Evolutionary conservation across 2,329 filamentous ascomycete species (phyloP), one percentile per base, ranked within the genome.

Genomic region (Tolypocladium ophioglossoides): DNA sequence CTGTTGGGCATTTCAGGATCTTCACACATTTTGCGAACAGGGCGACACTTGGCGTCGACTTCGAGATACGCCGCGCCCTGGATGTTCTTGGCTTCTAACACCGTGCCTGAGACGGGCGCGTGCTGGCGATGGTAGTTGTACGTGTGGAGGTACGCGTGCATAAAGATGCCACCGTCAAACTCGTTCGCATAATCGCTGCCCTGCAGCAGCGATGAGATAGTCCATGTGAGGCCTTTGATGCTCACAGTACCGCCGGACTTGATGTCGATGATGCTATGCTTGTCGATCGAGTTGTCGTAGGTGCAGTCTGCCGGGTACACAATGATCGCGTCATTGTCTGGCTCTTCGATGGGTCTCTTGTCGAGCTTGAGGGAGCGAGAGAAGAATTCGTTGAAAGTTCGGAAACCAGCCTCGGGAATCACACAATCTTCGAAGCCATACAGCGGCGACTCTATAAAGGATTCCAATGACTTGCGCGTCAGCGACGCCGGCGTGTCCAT

Each of bases 41-140:
- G 52, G 10, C 56, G 51, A 20, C 55, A 54, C 52, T 63, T 52
- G 10, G 55, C 22, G 41, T 60, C 57, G 48, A 73, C 68, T 53
- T 74, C 66, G 6, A 74, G 62, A 52, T 73, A 74, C 10, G 63
- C 66, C 6, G 62, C 57, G 2, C 66, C 70, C n/a, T 64, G 61
- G 39, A 74, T 71, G 41, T 69, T 64, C 50, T 66, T 66, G 3
- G 68, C 66, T 47, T 70, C 69, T 9, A 71, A 37, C 1, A 75
- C 67, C 12, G 47, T 68, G 11, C 72, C 72, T 0, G 59, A 56
- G 12, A 75, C 65, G 2, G 73, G 70, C 0, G 70, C 64, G 52
- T 75, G 72, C 54, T 70, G 67, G 8, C 72, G 69, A 51, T 74
- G 72, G 58, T 75, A 75, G 56, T 75, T 70, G 52, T 59, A 64